A percentile compares a stretch with the other conserved stretches of the same genome.
Evolutionary conservation across 1,284 basidiomycete species (phyloP).

Genomic region (Boletus sp.): DNA sequence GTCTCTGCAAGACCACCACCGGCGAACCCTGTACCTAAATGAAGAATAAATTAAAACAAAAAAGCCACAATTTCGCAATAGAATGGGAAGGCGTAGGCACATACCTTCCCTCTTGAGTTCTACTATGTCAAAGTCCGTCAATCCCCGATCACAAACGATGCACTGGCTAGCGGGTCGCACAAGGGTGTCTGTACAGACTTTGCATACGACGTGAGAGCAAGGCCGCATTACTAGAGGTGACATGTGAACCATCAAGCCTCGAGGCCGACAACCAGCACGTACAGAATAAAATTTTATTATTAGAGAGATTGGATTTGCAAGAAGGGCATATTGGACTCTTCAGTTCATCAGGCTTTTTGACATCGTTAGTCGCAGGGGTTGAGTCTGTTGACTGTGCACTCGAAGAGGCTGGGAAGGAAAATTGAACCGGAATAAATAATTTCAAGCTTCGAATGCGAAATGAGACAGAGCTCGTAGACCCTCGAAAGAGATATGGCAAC

Average conservation of each 20-base stretch:
- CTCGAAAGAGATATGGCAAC: not conserved
- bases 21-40: constrained; percentile 80
- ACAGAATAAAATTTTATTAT: constrained; percentile 70
- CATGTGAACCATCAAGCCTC: constrained; percentile 1
- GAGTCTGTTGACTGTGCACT: constrained; percentile 40
- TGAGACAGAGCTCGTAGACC: not conserved
- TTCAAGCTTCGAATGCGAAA: constrained; percentile 53
- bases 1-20: constrained; percentile 89
- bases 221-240: constrained; percentile 58
- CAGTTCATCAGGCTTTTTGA: constrained; percentile 47
- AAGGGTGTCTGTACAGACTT: constrained; percentile 80
- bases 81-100: constrained; percentile 15
- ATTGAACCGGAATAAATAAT: constrained; percentile 70
- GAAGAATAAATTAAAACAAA: constrained; percentile 2
- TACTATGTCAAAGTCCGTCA: constrained; percentile 67
- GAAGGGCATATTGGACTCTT: constrained; percentile 76
- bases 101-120: constrained; percentile 77
- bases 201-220: constrained; percentile 85
- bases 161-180: constrained; percentile 74
- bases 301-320: constrained; percentile 83
- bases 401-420: constrained; percentile 48
- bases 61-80: not conserved
- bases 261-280: constrained; percentile 31
- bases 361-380: constrained; percentile 38
- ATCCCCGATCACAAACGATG: constrained; percentile 69